Base-by-base conservation (phyloP, 2,329 filamentous ascomycete species). In the Kalmusia sp. region DNA sequence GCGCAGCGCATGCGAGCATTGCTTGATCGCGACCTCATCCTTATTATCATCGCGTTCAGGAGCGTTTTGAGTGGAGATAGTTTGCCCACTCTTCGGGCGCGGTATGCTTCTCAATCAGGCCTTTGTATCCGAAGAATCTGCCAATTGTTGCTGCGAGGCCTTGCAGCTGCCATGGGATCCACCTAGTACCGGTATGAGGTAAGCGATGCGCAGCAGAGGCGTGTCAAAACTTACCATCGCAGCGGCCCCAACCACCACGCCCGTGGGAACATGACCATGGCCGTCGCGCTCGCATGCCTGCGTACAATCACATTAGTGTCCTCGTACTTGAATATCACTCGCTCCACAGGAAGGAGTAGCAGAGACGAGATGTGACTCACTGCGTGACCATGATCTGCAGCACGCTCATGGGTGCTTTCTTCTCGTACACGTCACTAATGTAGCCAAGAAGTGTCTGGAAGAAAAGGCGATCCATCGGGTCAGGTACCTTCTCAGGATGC, bases 11-110 rank as follows among this genome's bases (percentile, higher is more conserved):
- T n/a, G n/a, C n/a, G n/a, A n/a, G n/a, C n/a, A n/a, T n/a, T n/a
- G n/a, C n/a, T n/a, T n/a, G n/a, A n/a, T n/a, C n/a, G n/a, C n/a
- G n/a, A n/a, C n/a, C n/a, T n/a, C n/a, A n/a, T n/a, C n/a, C n/a
- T n/a, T n/a, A n/a, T n/a, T n/a, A n/a, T n/a, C n/a, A n/a, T n/a
- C n/a, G n/a, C n/a, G n/a, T n/a, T n/a, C n/a, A n/a, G n/a, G n/a
- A n/a, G n/a, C n/a, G n/a, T 28, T 47, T 47, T 15, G 31, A 28
- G 21, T 47, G 44, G 9, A 54, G 2, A 53, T 58, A 61, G 15
- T 43, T 49, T 6, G 51, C 45, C 58, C 61, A 63, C 22, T 64
- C 74, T 54, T 74, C 74, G 57, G 68, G 69, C 47, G 62, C 43
- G 17, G 68, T 55, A 50, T 61, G 59, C 46, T 55, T 54, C 39